Conservation (phyloP, 2,329 filamentous ascomycete genomes). For the Didymella pinodella region DNA sequence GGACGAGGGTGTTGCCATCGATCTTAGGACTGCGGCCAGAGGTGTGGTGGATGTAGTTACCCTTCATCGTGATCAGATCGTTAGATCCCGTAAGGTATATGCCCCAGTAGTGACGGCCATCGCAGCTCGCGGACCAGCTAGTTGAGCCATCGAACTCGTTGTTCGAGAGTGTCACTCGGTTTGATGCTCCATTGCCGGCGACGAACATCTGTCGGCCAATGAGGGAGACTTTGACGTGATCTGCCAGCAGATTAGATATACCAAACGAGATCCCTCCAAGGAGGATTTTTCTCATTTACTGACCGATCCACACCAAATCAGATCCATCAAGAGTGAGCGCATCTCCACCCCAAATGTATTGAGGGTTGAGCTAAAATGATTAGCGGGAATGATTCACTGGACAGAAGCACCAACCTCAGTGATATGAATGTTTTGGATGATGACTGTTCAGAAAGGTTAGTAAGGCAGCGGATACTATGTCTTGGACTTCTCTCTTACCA, state of each 20-base stretch:
- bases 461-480: no score
- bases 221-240: conserved; percentile 56
- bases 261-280: background rate
- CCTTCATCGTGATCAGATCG: conserved; percentile 65
- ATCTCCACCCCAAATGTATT: conserved; percentile 42
- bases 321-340: conserved; percentile 34
- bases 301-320: conserved; percentile 38
- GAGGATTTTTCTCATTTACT: background rate
- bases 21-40: conserved; percentile 65
- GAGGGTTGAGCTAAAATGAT: conserved; percentile 28
- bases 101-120: conserved; percentile 67
- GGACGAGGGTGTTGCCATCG: conserved; percentile 61
- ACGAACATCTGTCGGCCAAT: conserved; percentile 68
- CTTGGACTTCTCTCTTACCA: conserved; percentile 1
- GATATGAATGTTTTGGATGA: conserved; percentile 54
- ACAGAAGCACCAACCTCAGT: conserved; percentile 34
- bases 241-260: background rate
- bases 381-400: background rate
- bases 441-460: conserved; percentile 48
- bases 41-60: conserved; percentile 66
- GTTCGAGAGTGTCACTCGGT: conserved; percentile 66
- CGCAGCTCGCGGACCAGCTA: conserved; percentile 63
- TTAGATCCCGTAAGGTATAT: conserved; percentile 62
- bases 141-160: conserved; percentile 63
- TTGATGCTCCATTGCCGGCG: conserved; percentile 60